A percentile compares a stretch with the other conserved stretches of the same genome.
Conservation (phyloP, 163 green algal species). For the Chlamydomonas reinhardtii region DNA sequence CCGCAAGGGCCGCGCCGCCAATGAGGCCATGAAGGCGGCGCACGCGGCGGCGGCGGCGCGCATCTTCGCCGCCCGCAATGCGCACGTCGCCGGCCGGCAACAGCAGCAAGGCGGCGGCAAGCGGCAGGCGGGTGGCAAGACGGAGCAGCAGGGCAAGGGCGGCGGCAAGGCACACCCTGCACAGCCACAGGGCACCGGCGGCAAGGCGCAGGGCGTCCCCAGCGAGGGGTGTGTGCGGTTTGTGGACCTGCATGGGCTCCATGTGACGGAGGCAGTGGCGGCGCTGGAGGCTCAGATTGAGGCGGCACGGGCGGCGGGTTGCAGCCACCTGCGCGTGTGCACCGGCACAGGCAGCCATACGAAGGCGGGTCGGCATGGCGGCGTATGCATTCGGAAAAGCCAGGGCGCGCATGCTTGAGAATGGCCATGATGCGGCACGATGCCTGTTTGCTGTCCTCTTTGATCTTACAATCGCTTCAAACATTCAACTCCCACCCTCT, state of each 20-base stretch:
- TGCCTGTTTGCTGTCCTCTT: no score
- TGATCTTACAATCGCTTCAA: no score
- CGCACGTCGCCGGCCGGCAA: neutral
- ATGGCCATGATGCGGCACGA: no score
- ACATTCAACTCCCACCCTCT: no score
- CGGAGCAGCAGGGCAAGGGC: neutral
- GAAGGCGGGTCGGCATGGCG: conserved; percentile 51
- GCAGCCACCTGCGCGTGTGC: conserved; percentile 63
- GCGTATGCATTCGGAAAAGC: no score
- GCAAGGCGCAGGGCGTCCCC: neutral
- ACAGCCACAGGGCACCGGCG: neutral
- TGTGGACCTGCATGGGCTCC: conserved; percentile 92
- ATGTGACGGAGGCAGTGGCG: conserved; percentile 82
- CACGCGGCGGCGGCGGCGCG: conserved; percentile 68
- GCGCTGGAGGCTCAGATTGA: conserved; percentile 67
- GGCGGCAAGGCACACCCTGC: no score
- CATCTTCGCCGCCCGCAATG: conserved; percentile 76
- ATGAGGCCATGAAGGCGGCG: conserved; percentile 76
- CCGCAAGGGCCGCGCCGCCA: conserved; percentile 73
- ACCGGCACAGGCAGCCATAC: conserved; percentile 89
- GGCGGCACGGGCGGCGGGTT: conserved; percentile 10
- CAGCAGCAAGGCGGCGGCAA: neutral
- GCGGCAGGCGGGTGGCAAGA: neutral
- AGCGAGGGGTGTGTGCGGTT: neutral
- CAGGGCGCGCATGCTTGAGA: no score